Evolutionary conservation across 2,329 filamentous ascomycete species (phyloP), one percentile per base, ranked within the genome.

Genomic region (Mariannaea sp.): DNA sequence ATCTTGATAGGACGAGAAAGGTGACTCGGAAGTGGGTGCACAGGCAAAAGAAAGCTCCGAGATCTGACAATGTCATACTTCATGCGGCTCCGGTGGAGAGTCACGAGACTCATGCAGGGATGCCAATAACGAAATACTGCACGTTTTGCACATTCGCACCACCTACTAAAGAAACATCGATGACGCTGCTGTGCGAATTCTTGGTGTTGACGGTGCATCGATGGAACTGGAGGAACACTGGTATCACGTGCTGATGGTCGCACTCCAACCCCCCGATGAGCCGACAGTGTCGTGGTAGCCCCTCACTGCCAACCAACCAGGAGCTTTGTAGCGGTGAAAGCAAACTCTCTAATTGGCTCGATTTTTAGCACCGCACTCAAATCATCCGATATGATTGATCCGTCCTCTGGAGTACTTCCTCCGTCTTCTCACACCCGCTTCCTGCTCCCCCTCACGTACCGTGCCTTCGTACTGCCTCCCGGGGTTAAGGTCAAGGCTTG

Each of bases 281-380:
- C 42, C 57, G 57, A 64, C 62, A 10, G 20, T 43, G 49, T 53
- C 30, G 42, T 48, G 47, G 55, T 65, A 59, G 5, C 66, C 70
- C 70, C 70, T 65, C 69, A 66, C 43, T 19, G 24, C 10, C 5
- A 47, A 26, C 70, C 70, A 73, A 73, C 73, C 65, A 69, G 29
- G 53, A 53, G 47, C 46, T 30, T 33, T 39, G 29, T 40, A 36
- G 47, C 19, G 30, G 9, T 32, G 39, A 40, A 49, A 29, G 39
- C 27, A 33, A 55, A 42, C 46, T 60, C 55, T 40, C 55, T n/a
- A 13, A 66, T 65, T 66, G 64, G 64, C 53, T 54, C 42, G 33
- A 29, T 33, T 38, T 22, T 44, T 41, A 30, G 46, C 39, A 53
- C 49, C 41, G 57, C 62, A 57, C 55, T 27, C 60, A 53, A 55